Conservation (phyloP, 2,329 filamentous ascomycete species). For the Nemania sp. region DNA sequence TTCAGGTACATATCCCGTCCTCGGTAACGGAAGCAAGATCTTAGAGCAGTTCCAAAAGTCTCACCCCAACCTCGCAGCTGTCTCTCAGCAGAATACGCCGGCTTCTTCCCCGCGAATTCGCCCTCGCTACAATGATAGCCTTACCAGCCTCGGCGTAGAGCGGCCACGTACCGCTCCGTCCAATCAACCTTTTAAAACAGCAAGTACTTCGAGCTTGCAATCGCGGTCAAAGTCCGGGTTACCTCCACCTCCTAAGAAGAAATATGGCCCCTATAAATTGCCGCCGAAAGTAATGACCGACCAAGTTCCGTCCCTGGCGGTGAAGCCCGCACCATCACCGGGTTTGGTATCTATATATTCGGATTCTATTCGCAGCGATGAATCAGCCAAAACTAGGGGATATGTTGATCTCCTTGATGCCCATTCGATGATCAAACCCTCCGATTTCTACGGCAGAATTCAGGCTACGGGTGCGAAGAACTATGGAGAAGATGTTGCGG, state of each 20-base stretch:
- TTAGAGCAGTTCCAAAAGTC: constrained; percentile 43
- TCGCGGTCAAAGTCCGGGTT: constrained; percentile 5
- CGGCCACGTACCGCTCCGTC: constrained; percentile 45
- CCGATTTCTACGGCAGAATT: constrained; percentile 53
- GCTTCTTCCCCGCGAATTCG: constrained; percentile 39
- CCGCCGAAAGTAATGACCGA: constrained; percentile 29
- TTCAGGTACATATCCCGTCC: constrained; percentile 46
- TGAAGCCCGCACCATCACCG: constrained; percentile 28
- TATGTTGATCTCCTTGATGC: constrained; percentile 62
- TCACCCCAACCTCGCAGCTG: constrained; percentile 35
- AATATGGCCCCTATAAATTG: constrained; percentile 35
- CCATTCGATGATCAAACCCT: constrained; percentile 53
- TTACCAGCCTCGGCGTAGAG: constrained; percentile 34
- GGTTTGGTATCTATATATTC: constrained; percentile 36
- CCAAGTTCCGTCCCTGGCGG: constrained; percentile 11
- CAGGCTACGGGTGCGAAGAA: constrained; percentile 55
- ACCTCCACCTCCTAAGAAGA: constrained; percentile 30
- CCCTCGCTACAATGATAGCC: constrained; percentile 34
- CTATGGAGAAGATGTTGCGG: constrained; percentile 68
- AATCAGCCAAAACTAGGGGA: constrained; percentile 31
- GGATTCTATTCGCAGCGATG: constrained; percentile 41
- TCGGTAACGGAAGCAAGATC: constrained; percentile 46
- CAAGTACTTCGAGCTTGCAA: constrained; percentile 22
- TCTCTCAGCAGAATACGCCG: constrained; percentile 30
- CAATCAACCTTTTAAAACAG: constrained; percentile 20